Percentiles rank a stretch among this genome's conserved stretches.
Conservation (phyloP, 225 moss, liverwort and hornwort species). For the Lunularia cruciata region DNA sequence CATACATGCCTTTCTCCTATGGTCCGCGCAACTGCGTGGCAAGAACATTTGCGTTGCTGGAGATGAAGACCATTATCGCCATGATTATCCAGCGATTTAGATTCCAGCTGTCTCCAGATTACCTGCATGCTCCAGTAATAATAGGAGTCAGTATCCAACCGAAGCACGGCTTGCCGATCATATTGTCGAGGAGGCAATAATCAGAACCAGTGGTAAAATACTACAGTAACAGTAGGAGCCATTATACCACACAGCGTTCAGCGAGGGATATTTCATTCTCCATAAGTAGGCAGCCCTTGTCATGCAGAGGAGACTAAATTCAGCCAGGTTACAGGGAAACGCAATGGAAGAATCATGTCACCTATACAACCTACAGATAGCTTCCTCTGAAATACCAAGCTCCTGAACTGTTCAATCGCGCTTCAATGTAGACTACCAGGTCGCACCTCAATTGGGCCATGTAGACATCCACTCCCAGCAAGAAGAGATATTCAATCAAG, state of each 20-base stretch:
- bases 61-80: slow-evolving; percentile 15
- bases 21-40: slow-evolving; percentile 32
- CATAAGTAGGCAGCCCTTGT: not conserved
- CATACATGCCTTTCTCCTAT: slow-evolving; percentile 31
- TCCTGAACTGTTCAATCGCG: too few relatives aligned
- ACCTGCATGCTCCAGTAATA: slow-evolving; percentile 21
- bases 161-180: slow-evolving; percentile 19
- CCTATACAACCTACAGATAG: not conserved
- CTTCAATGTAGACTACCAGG: too few relatives aligned
- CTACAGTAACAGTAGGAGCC: slow-evolving; percentile 16
- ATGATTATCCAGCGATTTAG: slow-evolving; percentile 22
- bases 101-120: slow-evolving; percentile 28
- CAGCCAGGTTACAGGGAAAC: not conserved
- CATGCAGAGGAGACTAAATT: not conserved
- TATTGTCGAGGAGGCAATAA: slow-evolving; percentile 18
- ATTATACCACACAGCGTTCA: not conserved
- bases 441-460: too few relatives aligned
- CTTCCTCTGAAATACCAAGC: not conserved
- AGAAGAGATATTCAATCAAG: not conserved
- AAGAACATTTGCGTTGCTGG: slow-evolving; percentile 22
- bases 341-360: not conserved
- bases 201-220: not conserved
- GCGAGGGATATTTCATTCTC: not conserved
- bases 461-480: not conserved
- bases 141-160: slow-evolving; percentile 23